Base-by-base conservation (phyloP, 2,329 filamentous ascomycete species). In the Xylariaceae sp. region DNA sequence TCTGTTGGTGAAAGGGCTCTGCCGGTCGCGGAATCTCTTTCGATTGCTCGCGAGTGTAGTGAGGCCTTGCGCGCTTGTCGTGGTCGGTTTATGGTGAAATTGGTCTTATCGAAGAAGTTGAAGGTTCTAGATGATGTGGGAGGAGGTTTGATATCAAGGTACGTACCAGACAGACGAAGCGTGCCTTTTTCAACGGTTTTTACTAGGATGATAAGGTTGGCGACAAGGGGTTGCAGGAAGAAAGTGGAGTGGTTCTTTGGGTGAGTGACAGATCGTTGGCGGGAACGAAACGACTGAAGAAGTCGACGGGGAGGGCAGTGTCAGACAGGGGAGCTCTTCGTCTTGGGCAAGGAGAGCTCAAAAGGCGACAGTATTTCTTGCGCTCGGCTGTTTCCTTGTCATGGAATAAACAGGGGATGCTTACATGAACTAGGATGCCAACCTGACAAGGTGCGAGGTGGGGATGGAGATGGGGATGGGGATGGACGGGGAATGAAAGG, bases 121-220 rank as follows among this genome's bases (percentile, higher is more conserved):
- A 58, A 43, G 39, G 34, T 52, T 26, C 21, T 44, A 43, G 48
- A 40, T 52, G 53, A 54, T 53, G 47, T 46, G 43, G 39, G 45
- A 53, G 43, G 11, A 36, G 46, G 53, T 58, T 60, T 61, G 60
- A 65, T 65, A 63, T 65, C 53, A 60, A 58, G 52, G 52, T 64
- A 62, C 60, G 61, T 63, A 65, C 58, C 50, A 19, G 21, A 31
- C 36, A 50, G 53, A 56, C 45, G 55, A 60, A 53, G 53, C 53
- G 46, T 50, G 44, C 49, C 56, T 54, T 62, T 61, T 56, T 56
- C 62, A 64, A 64, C 62, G 62, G 62, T 55, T 62, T 54, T 58
- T 48, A 61, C 63, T 43, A 56, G 63, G 63, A 59, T 62, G 49
- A 47, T 40, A 41, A 53, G 21, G 52, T 59, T 50, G 23, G 56